Evolutionary conservation across 768 basidiomycete genomes (phyloP).

Genomic region (Macrolepiota albuminosa): DNA sequence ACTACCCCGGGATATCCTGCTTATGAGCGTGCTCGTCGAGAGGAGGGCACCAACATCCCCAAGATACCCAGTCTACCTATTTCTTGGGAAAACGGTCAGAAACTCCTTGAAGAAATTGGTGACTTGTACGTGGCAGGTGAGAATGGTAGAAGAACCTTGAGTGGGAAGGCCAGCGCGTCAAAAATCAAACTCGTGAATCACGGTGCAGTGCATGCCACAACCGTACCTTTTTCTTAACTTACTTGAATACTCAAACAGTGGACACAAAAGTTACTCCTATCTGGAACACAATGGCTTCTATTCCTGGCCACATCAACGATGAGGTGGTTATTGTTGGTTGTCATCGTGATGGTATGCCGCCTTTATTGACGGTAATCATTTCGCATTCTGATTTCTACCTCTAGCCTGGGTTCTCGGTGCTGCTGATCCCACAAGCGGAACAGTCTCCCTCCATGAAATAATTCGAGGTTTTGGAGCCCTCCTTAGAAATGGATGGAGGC

Average conservation of each 20-base stretch:
- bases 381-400: background rate
- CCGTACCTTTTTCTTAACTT: background rate
- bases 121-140: constrained; percentile 25
- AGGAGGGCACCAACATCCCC: constrained; percentile 57
- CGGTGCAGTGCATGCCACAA: constrained; percentile 27
- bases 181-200: constrained; percentile 51
- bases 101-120: constrained; percentile 55
- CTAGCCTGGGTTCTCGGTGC: constrained; percentile 77
- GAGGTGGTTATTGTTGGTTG: constrained; percentile 87
- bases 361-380: background rate
- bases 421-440: constrained; percentile 75
- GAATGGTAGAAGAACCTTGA: constrained; percentile 31
- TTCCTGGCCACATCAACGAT: constrained; percentile 78
- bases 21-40: constrained; percentile 73
- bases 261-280: constrained; percentile 80
- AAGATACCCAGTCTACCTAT: constrained; percentile 85
- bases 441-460: constrained; percentile 72
- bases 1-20: constrained; percentile 87
- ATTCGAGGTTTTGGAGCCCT: constrained; percentile 70
- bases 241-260: constrained; percentile 38
- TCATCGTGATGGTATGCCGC: constrained; percentile 71
- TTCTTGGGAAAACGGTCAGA: constrained; percentile 78
- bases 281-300: constrained; percentile 83
- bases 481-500: constrained; percentile 74
- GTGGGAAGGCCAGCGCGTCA: constrained; percentile 44